Evolutionary conservation across 2,329 filamentous ascomycete genomes (phyloP), one percentile per base, ranked within the genome.

Genomic region (Cryoendolithus antarcticus): DNA sequence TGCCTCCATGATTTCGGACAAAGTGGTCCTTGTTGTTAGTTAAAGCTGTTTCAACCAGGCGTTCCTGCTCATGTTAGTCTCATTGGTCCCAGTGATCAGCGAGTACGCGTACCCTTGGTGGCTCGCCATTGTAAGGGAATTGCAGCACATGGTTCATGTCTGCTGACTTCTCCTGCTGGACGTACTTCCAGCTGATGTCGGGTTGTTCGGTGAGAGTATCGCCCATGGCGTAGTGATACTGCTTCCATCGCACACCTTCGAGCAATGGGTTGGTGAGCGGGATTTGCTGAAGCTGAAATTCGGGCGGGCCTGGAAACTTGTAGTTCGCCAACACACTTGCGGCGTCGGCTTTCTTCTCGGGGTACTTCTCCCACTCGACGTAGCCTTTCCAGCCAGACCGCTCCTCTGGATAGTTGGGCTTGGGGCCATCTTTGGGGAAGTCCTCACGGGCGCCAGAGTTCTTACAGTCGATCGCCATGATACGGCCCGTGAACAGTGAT

Each of bases 111-210:
- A 27, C 24, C 7, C 24, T 71, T 0, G 74, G 74, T 0, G 75
- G 69, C 44, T 80, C 75, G 0, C 74, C 75, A 30, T 79, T 79
- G 54, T 78, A 79, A 0, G 75, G 75, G 42, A 79, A 79, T 39
- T 77, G 69, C 0, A 79, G 59, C 0, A 79, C 60, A 47, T 78
- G 75, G 1, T 77, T 57, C 74, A 78, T 79, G 34, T 76, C 72
- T 0, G 62, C 58, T 37, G 72, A 65, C 45, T 79, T 79, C 48
- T 79, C 75, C 41, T 67, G 54, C 3, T 70, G 61, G 0, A 78
- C 74, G 0, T 50, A 67, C 0, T 61, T 51, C 75, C 75, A 79
- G 1, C 67, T 72, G 38, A 72, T 67, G 2, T 73, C 67, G 0
- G 72, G 65, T 0, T 73, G 58, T 2, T 54, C 50, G 1, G 51